Evolutionary conservation across 441 rosid genomes (phyloP).

Genomic region (Kokia cookei): DNA sequence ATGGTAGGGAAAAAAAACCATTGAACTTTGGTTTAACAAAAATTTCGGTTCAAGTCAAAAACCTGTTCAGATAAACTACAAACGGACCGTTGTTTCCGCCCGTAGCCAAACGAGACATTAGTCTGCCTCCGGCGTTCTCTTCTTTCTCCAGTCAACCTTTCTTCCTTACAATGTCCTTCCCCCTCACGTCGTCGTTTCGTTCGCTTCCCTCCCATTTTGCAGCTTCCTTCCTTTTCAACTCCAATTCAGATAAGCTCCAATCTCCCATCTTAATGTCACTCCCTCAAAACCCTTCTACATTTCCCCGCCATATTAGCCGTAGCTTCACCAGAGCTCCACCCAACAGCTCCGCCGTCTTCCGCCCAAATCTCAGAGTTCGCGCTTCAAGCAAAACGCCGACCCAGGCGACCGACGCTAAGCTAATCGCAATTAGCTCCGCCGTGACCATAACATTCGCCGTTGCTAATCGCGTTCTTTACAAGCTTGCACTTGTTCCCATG

Average conservation of each 20-base stretch:
- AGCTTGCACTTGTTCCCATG: conserved; percentile 93
- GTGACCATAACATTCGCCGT: conserved; percentile 46
- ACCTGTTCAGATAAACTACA: background rate
- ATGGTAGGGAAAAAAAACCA: no score
- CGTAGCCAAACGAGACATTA: background rate
- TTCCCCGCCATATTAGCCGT: conserved; percentile 9
- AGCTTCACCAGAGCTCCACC: background rate
- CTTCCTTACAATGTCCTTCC: conserved; percentile 20
- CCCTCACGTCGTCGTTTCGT: conserved; percentile 22
- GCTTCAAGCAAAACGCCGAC: conserved; percentile 17
- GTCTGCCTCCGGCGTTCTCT: background rate
- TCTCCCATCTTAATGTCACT: conserved; percentile 8
- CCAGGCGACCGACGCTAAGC: conserved; percentile 17
- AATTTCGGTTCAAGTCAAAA: background rate
- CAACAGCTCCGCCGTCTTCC: background rate
- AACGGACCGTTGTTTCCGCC: background rate
- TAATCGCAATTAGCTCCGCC: conserved; percentile 38
- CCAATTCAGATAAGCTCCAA: conserved; percentile 3
- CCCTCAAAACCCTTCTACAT: conserved; percentile 4
- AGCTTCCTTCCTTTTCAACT: conserved; percentile 13
- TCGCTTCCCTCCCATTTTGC: conserved; percentile 2
- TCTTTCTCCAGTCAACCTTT: background rate
- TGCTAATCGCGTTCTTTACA: conserved; percentile 86
- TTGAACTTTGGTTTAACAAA: no score
- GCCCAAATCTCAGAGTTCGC: conserved; percentile 17